Conservation (phyloP, 495 filamentous ascomycete genomes). For the Cercophora scortea region DNA sequence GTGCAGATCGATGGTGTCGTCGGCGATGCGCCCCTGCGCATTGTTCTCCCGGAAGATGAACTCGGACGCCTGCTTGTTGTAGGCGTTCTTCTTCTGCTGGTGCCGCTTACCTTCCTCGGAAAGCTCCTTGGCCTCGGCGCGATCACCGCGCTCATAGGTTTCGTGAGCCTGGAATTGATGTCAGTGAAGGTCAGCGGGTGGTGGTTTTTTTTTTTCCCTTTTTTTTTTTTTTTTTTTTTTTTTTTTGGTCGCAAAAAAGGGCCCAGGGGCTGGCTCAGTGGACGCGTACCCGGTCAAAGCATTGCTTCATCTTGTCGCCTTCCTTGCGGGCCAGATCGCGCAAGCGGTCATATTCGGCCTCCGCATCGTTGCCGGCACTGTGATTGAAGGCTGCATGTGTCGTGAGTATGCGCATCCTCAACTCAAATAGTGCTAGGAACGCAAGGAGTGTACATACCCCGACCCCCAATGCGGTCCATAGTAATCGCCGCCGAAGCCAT, state of each 20-base stretch:
- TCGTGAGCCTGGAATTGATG: conserved; percentile 50
- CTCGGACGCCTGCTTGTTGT: conserved; percentile 83
- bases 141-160: conserved; percentile 75
- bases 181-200: too few species aligned
- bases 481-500: conserved; percentile 33
- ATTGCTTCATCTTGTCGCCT: conserved; percentile 62
- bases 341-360: conserved; percentile 88
- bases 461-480: conserved; percentile 55
- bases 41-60: conserved; percentile 96
- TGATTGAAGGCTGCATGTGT: conserved; percentile 71
- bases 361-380: conserved; percentile 52
- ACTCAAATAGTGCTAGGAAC: background rate
- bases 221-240: too few species aligned
- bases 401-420: background rate
- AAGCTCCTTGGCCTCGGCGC: conserved; percentile 67
- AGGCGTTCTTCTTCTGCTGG: conserved; percentile 66
- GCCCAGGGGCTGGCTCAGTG: background rate
- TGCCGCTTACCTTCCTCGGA: conserved; percentile 81
- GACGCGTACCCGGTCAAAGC: conserved; percentile 57
- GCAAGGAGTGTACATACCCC: conserved; percentile 32
- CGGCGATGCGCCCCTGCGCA: conserved; percentile 54
- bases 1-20: conserved; percentile 89
- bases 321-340: conserved; percentile 75
- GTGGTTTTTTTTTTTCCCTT: background rate
- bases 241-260: conserved; percentile 3